Conservation (phyloP, 371 early-diverging fungal genomes). For the Phascolomyces articulosus region DNA sequence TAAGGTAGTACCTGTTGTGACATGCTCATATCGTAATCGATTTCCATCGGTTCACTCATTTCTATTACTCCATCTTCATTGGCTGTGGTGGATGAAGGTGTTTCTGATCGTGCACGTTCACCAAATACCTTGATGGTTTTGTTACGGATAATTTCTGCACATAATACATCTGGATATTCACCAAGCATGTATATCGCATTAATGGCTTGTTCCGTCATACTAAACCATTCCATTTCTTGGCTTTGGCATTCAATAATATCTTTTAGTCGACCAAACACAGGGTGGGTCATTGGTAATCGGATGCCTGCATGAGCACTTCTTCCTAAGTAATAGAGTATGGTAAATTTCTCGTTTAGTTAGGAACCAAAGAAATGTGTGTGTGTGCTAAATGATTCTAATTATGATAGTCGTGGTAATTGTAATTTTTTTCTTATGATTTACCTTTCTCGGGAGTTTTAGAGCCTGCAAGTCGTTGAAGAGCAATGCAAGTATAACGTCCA, state of each 20-base stretch:
- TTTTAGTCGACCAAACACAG: conserved; percentile 68
- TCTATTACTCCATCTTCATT: conserved; percentile 11
- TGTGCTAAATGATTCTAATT: no score
- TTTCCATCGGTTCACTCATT: conserved; percentile 22
- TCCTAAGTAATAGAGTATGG: conserved; percentile 6
- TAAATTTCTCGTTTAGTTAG: background rate
- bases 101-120: conserved; percentile 10
- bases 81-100: conserved; percentile 11
- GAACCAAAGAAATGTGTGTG: no score
- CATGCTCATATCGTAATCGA: conserved; percentile 38
- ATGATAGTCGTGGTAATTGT: no score
- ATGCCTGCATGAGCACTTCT: conserved; percentile 60
- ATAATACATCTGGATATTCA: conserved; percentile 86
- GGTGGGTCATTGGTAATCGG: conserved; percentile 75
- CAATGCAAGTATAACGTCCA: conserved; percentile 90
- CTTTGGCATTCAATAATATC: conserved; percentile 66
- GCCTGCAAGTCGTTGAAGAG: conserved; percentile 79
- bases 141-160: conserved; percentile 71
- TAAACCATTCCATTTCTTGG: conserved; percentile 77
- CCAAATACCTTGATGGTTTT: conserved; percentile 63
- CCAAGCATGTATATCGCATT: conserved; percentile 87
- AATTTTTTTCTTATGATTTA: conserved; percentile 20
- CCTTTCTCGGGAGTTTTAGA: conserved; percentile 52
- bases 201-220: conserved; percentile 90
- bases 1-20: conserved; percentile 25